These are phyloP conservation scores for Penicillium samsonianum DNA, from an alignment of 495 filamentous ascomycete species.

Conservation along the genomic window DNA sequence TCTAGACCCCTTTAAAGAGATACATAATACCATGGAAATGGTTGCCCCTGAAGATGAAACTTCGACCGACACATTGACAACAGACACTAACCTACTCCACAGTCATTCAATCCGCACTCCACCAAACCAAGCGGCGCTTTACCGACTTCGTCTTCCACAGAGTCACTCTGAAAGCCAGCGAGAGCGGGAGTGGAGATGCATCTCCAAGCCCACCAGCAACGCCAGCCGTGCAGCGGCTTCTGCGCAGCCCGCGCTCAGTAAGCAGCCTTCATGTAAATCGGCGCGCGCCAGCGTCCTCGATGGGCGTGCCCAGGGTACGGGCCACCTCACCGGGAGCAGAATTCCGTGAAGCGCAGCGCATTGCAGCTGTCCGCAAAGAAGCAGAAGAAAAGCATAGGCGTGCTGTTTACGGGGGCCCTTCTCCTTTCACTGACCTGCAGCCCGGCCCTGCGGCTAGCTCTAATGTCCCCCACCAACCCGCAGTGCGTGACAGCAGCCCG, in stretches of 20 bases:
- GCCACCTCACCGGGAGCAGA: constrained; percentile 50
- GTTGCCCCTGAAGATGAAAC: not conserved
- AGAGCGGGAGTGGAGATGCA: constrained; percentile 18
- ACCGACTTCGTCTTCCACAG: constrained; percentile 52
- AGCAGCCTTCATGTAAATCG: constrained; percentile 38
- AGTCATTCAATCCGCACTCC: constrained; percentile 51
- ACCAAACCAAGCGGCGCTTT: constrained; percentile 52
- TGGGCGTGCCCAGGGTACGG: constrained; percentile 41
- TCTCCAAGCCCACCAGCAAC: constrained; percentile 21
- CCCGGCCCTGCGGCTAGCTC: not conserved
- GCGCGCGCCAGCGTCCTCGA: constrained; percentile 18
- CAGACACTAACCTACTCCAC: constrained; percentile 11
- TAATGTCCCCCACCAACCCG: not conserved
- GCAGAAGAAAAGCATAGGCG: constrained; percentile 33
- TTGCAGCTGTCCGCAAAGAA: constrained; percentile 34
- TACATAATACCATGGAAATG: not conserved
- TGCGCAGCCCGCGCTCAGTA: constrained; percentile 45
- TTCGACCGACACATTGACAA: not conserved
- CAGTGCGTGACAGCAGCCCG: constrained; percentile 1
- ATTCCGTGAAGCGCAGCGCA: constrained; percentile 41
- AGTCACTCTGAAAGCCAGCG: constrained; percentile 33
- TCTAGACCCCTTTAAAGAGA: constrained; percentile 19
- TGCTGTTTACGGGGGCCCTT: constrained; percentile 29
- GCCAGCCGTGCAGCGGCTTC: constrained; percentile 24
- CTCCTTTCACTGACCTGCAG: constrained; percentile 5